Base-by-base conservation (phyloP, 768 basidiomycete species). In the Termitomyces sp. region DNA sequence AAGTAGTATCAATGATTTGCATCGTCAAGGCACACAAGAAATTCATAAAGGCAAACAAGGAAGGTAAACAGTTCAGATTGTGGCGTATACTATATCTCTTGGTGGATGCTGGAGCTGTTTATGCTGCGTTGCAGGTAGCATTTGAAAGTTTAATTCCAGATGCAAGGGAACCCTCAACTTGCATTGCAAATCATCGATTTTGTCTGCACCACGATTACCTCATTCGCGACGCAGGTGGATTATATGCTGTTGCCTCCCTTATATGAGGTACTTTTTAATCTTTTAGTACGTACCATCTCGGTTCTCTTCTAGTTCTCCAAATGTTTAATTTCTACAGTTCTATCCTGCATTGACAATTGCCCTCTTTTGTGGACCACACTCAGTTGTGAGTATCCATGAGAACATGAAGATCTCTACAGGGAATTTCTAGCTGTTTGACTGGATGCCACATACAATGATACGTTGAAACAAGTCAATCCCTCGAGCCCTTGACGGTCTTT, bases 131-230 rank as follows among this genome's bases (percentile, higher is more conserved):
- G 0, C 18, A 31, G 47, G 29, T 31, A 18, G 8, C 4, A 48
- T n/a, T 20, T 6, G 8, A 26, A 47, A 29, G 8, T n/a, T 26
- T 18, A 4, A 3, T 1, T 26, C 9, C 9, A 1, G 10, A 41
- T 6, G 9, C 29, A 31, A 20, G 10, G 13, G 26, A 20, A 20
- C 13, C 10, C 28, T n/a, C 4, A 47, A 46, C 10, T n/a, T n/a
- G 4, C 0, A 0, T 15, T 31, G 15, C 29, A 48, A n/a, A 2
- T 31, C 2, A 1, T 9, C 31, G 12, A 12, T 6, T 0, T 4
- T 20, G 28, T 47, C 3, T 10, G 7, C 2, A 26, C 4, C 46
- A 46, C 7, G 28, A 29, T 29, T 16, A 18, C 8, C 13, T 9
- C 24, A 1, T 18, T 18, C 4, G 8, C n/a, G n/a, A n/a, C n/a